Conservation (phyloP, 2,329 filamentous ascomycete species). For the Onygena corvina region DNA sequence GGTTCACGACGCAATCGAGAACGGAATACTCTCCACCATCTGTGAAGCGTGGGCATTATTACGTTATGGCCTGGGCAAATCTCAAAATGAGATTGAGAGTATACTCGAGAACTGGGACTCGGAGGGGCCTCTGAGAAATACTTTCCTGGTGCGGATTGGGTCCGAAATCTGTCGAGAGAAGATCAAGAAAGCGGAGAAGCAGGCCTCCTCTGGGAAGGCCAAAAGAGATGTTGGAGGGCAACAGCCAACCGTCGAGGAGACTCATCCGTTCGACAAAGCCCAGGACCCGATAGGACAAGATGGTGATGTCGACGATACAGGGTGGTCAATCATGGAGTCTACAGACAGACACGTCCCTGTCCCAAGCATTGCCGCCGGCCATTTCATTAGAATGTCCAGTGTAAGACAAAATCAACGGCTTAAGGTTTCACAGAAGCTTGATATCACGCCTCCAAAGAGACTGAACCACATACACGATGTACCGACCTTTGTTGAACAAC, state of each 20-base stretch:
- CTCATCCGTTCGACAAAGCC: slow-evolving; percentile 48
- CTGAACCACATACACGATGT: slow-evolving; percentile 25
- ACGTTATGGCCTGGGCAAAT: slow-evolving; percentile 45
- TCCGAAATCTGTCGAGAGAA: slow-evolving; percentile 47
- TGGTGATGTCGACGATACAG: slow-evolving; percentile 47
- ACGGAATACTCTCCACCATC: slow-evolving; percentile 55
- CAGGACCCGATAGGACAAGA: slow-evolving; percentile 63
- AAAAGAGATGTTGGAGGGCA: slow-evolving; percentile 17
- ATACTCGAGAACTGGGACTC: slow-evolving; percentile 51
- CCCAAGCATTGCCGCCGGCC: slow-evolving; percentile 51
- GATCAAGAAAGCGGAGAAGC: slow-evolving; percentile 27
- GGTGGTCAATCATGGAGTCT: slow-evolving; percentile 54
- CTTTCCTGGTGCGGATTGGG: slow-evolving; percentile 53
- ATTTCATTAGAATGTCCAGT: slow-evolving; percentile 52
- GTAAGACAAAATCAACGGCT: slow-evolving; percentile 48
- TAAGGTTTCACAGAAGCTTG: slow-evolving; percentile 39
- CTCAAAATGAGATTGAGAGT: slow-evolving; percentile 48
- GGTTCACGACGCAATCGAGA: slow-evolving; percentile 64
- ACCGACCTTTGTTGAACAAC: slow-evolving; percentile 43
- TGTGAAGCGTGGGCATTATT: slow-evolving; percentile 56
- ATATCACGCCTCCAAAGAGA: slow-evolving; percentile 30
- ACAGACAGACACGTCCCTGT: slow-evolving; percentile 50
- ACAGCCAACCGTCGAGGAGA: slow-evolving; percentile 19
- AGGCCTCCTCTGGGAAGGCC: no score
- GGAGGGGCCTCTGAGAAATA: slow-evolving; percentile 46